Base-by-base conservation (phyloP, 352 stramenopile species). In the Globisporangium alternatum region DNA sequence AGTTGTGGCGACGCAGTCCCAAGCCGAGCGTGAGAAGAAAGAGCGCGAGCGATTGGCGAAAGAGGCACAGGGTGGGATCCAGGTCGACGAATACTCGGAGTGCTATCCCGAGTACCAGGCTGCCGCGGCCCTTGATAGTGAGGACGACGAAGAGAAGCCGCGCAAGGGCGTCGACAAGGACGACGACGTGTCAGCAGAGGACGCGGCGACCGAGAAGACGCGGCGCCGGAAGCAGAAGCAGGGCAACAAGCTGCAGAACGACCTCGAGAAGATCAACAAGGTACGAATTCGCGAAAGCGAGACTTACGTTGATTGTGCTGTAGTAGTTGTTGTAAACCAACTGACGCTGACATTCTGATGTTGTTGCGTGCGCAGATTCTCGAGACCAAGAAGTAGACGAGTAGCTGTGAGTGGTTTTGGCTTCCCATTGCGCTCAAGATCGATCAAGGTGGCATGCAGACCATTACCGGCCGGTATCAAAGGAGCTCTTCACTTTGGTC, bases 201-300 rank as follows among this genome's bases (percentile, higher is more conserved):
- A 60, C 13, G 53, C 52, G 15, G 67, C 62, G 17, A 64, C 63
- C 10, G 72, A 85, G 21, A 80, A 75, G 19, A 54, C 37, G 6
- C 74, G 74, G 30, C 79, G 80, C 17, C 86, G 86, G 60, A 80
- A 88, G 60, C 76, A 90, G 59, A 89, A 88, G 56, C 76, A 85
- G 35, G 76, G 68, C 65, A 89, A 80, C 70, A 90, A 86, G 61
- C 66, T 91, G 12, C 67, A 80, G 41, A 89, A 76, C 59, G 83
- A 90, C 30, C 72, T 91, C 13, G 76, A 86, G 56, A 90, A 90
- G 74, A 87, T 91, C 62, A 88, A 78, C 62, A 81, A 90, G 78
- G 79, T 91, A 65, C 21, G 43, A 0, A 39, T 39, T 39, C n/a
- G 13, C n/a, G 41, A 21, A 47, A 1, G 2, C n/a, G 41, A 21